Base-by-base conservation (phyloP, 257 asterid genomes). In the Ballota nigra region DNA sequence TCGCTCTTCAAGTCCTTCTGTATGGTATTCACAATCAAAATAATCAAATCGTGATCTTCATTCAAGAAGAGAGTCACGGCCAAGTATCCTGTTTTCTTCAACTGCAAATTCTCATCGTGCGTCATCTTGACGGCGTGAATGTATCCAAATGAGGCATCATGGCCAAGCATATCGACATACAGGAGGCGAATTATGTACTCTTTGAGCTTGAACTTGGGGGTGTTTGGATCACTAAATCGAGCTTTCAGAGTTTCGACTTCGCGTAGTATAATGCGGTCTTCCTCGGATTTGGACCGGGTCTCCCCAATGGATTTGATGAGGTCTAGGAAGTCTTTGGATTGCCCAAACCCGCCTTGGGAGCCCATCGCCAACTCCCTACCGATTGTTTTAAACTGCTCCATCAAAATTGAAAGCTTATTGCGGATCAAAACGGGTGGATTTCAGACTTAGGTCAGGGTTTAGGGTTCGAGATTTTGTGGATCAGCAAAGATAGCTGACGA, bases 61-160 rank as follows among this genome's bases (percentile, higher is more conserved):
- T 85, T 88, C 71, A 91, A 33, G 33, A 88, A 86, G 76, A 86
- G 73, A 33, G 97, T 84, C 11, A 91, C 94, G 13, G 97, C 96
- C 78, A 91, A 71, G 65, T 91, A 88, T 2, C 97, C 97, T 22
- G 94, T 86, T 70, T 92, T 73, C 40, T 91, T 91, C 66, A 87
- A 70, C 77, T 34, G 75, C 63, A 91, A 64, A 72, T 73, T 88
- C 71, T 88, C 96, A 63, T 88, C 92, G 68, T 91, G 97, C 1
- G 97, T 91, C 94, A 88, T 91, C 53, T 91, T 91, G 13, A 91
- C 96, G 4, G 97, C 97, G 71, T 91, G 96, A 72, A 91, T 88
- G 68, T 86, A 87, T 5, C 97, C 97, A 55, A 91, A 91, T 0
- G 97, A 88, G 0, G 97, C 96, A 51, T 91, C 97, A 56, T 88